Base-by-base conservation (phyloP, 805 yeast species). In the Candida succiphila region DNA sequence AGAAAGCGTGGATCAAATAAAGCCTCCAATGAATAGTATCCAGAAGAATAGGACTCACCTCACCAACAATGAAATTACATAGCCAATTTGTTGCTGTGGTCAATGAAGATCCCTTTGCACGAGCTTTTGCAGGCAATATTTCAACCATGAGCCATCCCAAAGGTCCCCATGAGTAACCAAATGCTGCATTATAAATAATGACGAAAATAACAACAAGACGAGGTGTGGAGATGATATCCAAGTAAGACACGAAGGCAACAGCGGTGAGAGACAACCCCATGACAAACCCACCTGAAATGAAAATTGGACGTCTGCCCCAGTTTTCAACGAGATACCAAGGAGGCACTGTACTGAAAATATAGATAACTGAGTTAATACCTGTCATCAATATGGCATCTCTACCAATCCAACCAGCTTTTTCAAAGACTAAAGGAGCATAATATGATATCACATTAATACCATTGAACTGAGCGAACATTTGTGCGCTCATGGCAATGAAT, bases 61-160 rank as follows among this genome's bases (percentile, higher is more conserved):
- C 92, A 10, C 96, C 96, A 19, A 87, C 96, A 24, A 88, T 60
- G 64, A 86, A 88, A 58, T 87, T 87, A 63, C 85, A 87, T 6
- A 84, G 69, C 96, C 96, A 87, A 54, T 87, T 88, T 5, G 94
- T 73, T 2, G 95, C 95, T 1, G 96, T 87, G 1, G 94, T 80
- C 40, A 85, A 61, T 2, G 94, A 84, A 0, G 95, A 94, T 37
- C 95, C 95, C 46, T 86, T 82, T 4, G 95, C 85, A 34, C 96
- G 70, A 9, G 86, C 85, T 15, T 78, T 66, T 41, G 83, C 70
- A 0, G 96, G 96, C 35, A 87, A 69, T 31, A 88, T 85, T 58
- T 85, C 95, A 44, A 88, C 85, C 54, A 80, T 76, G 27, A 80
- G 58, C 96, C 96, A 86, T 10, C 94, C 94, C 35, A 87, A 77